These are phyloP conservation scores for Aspergillus sclerotiicarbonarius DNA, from an alignment of 495 filamentous ascomycete species.

Conservation along the genomic window DNA sequence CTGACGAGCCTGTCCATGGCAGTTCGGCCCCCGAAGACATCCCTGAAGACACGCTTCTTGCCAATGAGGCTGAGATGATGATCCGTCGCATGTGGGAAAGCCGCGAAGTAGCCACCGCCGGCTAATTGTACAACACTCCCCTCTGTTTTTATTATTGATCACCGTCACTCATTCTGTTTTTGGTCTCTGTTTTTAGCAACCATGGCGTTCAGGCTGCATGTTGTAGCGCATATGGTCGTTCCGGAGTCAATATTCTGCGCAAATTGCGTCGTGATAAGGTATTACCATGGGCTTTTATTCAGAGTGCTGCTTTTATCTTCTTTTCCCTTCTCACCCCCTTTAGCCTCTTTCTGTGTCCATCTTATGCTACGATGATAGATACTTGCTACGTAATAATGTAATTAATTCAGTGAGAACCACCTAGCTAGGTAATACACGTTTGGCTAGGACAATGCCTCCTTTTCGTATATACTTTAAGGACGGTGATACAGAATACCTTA, in stretches of 20 bases:
- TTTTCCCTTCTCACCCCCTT: not conserved
- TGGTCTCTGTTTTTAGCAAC: conserved; percentile 1
- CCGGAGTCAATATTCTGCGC: not conserved
- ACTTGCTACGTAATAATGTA: no score
- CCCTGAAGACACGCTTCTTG: conserved; percentile 19
- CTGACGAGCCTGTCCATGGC: conserved; percentile 33
- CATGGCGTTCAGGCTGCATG: conserved; percentile 10
- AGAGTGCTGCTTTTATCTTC: not conserved
- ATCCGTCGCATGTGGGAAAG: conserved; percentile 50
- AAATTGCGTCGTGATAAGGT: not conserved
- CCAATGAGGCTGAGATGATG: conserved; percentile 40
- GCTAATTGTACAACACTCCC: conserved; percentile 22
- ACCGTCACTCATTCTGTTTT: not conserved
- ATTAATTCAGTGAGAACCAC: no score
- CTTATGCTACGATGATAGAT: no score
- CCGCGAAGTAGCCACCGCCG: conserved; percentile 41
- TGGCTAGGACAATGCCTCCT: no score
- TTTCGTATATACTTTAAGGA: no score
- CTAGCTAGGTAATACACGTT: no score
- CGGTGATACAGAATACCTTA: no score
- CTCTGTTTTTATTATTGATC: conserved; percentile 7
- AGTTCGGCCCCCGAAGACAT: conserved; percentile 24
- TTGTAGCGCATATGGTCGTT: conserved; percentile 11
- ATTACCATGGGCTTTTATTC: conserved; percentile 1
- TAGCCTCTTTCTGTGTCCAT: not conserved